Percentiles rank a stretch among this genome's conserved stretches.
Conservation (phyloP, 129 eudicot genomes). For the Flaveria robusta region DNA sequence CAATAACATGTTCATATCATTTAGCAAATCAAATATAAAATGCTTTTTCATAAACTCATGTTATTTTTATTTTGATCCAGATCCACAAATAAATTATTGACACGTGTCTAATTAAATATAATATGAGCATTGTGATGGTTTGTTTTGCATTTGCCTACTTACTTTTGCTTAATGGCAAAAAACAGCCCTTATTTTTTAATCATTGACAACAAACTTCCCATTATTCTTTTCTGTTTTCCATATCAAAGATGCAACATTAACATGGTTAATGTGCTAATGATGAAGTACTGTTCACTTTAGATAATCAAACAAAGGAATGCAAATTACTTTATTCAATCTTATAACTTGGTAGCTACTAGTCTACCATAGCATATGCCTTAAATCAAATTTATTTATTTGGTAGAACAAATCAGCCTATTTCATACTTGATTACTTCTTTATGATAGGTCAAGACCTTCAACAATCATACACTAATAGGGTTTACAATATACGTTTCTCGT, state of each 20-base stretch:
- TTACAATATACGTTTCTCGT: background rate
- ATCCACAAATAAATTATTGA: slow-evolving; percentile 22
- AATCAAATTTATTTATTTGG: background rate
- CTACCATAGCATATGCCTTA: background rate
- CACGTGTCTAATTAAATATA: slow-evolving; percentile 20
- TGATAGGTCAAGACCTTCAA: background rate
- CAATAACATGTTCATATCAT: background rate
- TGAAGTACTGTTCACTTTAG: background rate
- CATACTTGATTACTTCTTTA: background rate
- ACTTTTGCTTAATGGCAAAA: slow-evolving; percentile 11
- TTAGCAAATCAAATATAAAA: slow-evolving; percentile 3
- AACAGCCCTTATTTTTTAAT: background rate
- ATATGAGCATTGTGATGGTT: slow-evolving; percentile 2
- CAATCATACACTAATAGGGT: background rate
- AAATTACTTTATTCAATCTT: background rate
- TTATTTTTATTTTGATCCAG: slow-evolving; percentile 22
- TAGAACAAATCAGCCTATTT: background rate
- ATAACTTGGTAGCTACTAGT: background rate
- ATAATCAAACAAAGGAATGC: background rate
- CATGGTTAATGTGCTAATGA: background rate
- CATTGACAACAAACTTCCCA: background rate
- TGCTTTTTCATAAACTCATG: background rate
- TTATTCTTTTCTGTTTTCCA: background rate
- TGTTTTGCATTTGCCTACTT: background rate
- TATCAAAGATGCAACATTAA: background rate